Conservation (phyloP, 352 stramenopile genomes). For the Thraustotheca clavata region DNA sequence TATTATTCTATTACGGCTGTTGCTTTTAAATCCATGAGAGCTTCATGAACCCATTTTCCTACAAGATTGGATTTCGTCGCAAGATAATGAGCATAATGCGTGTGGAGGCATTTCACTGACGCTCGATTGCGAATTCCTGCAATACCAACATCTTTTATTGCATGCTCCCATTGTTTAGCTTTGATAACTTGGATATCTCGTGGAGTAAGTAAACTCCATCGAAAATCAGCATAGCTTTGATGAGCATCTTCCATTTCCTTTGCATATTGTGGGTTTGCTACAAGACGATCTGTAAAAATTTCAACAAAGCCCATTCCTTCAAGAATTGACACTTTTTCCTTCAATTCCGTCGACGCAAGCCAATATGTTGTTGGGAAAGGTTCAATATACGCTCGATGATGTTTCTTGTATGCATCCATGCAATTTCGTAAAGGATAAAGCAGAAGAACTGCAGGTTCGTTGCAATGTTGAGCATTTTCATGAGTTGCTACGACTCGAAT, state of each 20-base stretch:
- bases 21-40: slow-evolving; percentile 25
- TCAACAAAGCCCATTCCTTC: slow-evolving; percentile 46
- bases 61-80: slow-evolving; percentile 44
- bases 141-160: slow-evolving; percentile 45
- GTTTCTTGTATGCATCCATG: slow-evolving; percentile 49
- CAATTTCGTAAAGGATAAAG: slow-evolving; percentile 50
- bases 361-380: slow-evolving; percentile 66
- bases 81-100: slow-evolving; percentile 62
- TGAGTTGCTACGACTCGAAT: slow-evolving; percentile 32
- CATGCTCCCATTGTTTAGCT: slow-evolving; percentile 30
- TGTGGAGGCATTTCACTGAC: slow-evolving; percentile 64
- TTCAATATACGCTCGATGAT: slow-evolving; percentile 43
- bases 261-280: slow-evolving; percentile 24
- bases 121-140: slow-evolving; percentile 46
- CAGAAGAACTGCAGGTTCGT: slow-evolving; percentile 33
- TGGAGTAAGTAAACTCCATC: slow-evolving; percentile 40
- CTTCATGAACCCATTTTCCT: slow-evolving; percentile 54
- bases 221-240: slow-evolving; percentile 34
- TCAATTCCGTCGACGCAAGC: slow-evolving; percentile 38
- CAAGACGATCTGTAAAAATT: slow-evolving; percentile 33
- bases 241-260: slow-evolving; percentile 43
- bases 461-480: slow-evolving; percentile 9
- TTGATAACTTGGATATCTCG: slow-evolving; percentile 35
- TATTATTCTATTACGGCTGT: background rate
- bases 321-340: slow-evolving; percentile 40